Base-by-base conservation (phyloP, 176 grass and related monocot genomes). In the Luzula sylvatica region DNA sequence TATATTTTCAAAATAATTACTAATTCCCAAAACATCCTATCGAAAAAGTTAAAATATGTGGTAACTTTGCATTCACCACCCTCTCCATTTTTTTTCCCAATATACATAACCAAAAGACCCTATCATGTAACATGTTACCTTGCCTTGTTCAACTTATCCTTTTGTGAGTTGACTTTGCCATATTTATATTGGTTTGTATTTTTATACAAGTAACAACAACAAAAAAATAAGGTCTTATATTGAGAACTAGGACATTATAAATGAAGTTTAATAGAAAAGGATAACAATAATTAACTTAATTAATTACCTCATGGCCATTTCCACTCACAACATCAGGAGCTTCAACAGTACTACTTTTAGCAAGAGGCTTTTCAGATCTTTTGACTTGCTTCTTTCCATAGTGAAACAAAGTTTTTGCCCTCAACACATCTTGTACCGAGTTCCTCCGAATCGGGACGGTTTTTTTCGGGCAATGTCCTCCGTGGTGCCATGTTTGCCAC, bases 401-500 rank as follows among this genome's bases (percentile, higher is more conserved):
- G 67, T 65, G 80, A 42, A 78, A 55, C 77, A 95, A 20, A 30
- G 83, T 87, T 17, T 71, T 51, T 19, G 83, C 77, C 53, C 89
- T 75, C 38, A 85, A 46, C 18, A 88, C 83, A 66, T 88, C 89
- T 1, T 73, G 67, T 18, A 79, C 77, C 49, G 62, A 73, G 18
- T 46, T 85, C 72, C 89, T 58, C 1, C 89, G 76, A 43, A 95
- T 58, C 30, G 89, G 70, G 46, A 95, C 80, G 38, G 89, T 85
- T 40, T 83, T 83, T 22, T 3, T 58, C 0, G 89, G 89, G 49
- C 89, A 95, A 66, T 74, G 77, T 0, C 83, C 83, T 0, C 60
- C 80, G 38, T 88, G 83, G 53, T 95, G 83, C 89, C 89, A 95
- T 7, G 80, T 50, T 61, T 95, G 89, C 83, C 83, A 95, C 4